Conservation (phyloP, 2,329 filamentous ascomycete species). For the Helminthosporium solani region DNA sequence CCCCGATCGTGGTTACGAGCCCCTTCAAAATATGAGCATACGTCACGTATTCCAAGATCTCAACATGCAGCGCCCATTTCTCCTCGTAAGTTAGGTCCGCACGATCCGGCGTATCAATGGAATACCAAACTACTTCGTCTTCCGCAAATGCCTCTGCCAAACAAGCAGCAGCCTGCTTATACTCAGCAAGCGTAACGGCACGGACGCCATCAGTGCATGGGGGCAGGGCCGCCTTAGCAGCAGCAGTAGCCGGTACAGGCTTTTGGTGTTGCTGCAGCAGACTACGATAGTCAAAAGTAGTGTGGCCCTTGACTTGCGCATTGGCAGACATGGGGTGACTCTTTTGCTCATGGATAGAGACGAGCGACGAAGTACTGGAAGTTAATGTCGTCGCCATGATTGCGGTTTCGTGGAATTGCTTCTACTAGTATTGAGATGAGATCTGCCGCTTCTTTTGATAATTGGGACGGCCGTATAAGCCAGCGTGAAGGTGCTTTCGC, state of each 20-base stretch:
- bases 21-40: slow-evolving; percentile 75
- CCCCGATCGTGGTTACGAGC: slow-evolving; percentile 71
- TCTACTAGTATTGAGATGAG: slow-evolving; percentile 50
- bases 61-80: slow-evolving; percentile 74
- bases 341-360: slow-evolving; percentile 39
- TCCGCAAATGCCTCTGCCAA: slow-evolving; percentile 76
- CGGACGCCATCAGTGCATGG: slow-evolving; percentile 56
- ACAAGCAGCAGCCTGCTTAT: slow-evolving; percentile 68
- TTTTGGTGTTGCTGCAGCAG: slow-evolving; percentile 23
- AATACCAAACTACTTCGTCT: slow-evolving; percentile 73
- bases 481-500: slow-evolving; percentile 43
- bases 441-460: slow-evolving; percentile 50
- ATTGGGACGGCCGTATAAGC: slow-evolving; percentile 42
- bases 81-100: slow-evolving; percentile 62
- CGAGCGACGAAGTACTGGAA: slow-evolving; percentile 21
- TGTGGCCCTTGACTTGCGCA: slow-evolving; percentile 28
- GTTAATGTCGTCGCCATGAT: slow-evolving; percentile 49
- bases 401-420: slow-evolving; percentile 40
- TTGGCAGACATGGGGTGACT: slow-evolving; percentile 27
- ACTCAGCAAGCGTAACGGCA: slow-evolving; percentile 64
- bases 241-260: slow-evolving; percentile 4
- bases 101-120: slow-evolving; percentile 70
- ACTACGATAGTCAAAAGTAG: slow-evolving; percentile 32
- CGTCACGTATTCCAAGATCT: slow-evolving; percentile 75
- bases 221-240: slow-evolving; percentile 16